A percentile compares a stretch with the other conserved stretches of the same genome.
These are phyloP conservation scores for Kodamaea arcana DNA, from an alignment of 1,139 yeast genomes.

Conservation along the genomic window DNA sequence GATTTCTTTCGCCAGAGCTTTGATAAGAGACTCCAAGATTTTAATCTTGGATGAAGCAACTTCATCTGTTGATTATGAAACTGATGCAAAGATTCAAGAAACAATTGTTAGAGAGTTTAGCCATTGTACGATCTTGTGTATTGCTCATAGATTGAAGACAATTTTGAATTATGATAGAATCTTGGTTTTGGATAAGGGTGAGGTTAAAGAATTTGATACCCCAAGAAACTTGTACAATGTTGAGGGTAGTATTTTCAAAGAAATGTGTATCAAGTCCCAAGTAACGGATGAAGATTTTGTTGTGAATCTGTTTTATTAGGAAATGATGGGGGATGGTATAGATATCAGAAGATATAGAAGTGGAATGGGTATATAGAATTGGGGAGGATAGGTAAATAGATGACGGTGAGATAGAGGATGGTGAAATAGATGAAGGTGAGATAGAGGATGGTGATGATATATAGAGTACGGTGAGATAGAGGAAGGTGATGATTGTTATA, in stretches of 20 bases:
- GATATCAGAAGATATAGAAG: no score
- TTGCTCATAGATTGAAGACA: slow-evolving; percentile 75
- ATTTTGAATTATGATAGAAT: slow-evolving; percentile 63
- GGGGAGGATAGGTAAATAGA: no score
- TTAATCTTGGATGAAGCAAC: slow-evolving; percentile 80
- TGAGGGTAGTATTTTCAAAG: slow-evolving; percentile 37
- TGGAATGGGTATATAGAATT: no score
- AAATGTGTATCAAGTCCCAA: slow-evolving; percentile 38
- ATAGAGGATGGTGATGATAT: no score
- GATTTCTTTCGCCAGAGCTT: slow-evolving; percentile 71
- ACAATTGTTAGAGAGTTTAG: slow-evolving; percentile 60
- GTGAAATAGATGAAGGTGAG: no score
- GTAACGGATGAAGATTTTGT: slow-evolving; percentile 16
- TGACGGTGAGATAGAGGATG: no score
- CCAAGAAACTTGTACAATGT: slow-evolving; percentile 43
- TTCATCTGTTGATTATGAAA: slow-evolving; percentile 75
- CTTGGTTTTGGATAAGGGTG: slow-evolving; percentile 63
- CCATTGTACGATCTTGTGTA: slow-evolving; percentile 67
- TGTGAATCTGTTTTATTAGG: background rate
- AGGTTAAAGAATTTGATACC: slow-evolving; percentile 55
- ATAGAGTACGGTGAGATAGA: no score
- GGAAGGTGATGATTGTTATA: no score
- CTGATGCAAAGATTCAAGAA: slow-evolving; percentile 66
- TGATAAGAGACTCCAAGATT: slow-evolving; percentile 64
- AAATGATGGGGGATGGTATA: no score